Conservation (phyloP, 768 basidiomycete species). For the Termitomyces heimii region DNA sequence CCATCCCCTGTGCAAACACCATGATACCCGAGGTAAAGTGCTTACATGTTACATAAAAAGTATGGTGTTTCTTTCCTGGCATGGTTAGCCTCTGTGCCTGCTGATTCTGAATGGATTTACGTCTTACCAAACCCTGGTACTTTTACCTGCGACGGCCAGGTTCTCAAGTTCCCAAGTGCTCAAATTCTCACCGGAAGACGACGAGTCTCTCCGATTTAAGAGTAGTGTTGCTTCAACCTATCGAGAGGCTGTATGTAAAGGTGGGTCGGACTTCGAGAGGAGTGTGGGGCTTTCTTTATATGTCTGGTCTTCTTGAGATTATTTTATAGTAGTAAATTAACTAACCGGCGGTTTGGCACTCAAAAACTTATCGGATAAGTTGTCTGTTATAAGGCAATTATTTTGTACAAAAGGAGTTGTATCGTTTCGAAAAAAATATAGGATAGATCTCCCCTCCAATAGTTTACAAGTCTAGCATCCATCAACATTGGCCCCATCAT, state of each 20-base stretch:
- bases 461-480: background rate
- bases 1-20: no score
- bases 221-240: background rate
- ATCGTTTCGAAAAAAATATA: background rate
- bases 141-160: background rate
- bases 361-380: background rate
- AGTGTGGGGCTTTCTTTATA: background rate
- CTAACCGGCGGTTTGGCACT: background rate
- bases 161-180: background rate
- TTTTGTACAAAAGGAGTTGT: no score
- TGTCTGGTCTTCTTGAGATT: background rate
- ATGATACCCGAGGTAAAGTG: background rate
- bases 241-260: background rate
- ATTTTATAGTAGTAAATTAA: background rate
- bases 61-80: background rate
- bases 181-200: background rate
- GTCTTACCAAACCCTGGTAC: background rate
- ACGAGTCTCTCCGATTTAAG: background rate
- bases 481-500: no score
- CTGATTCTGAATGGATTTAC: background rate
- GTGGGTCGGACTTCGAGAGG: background rate
- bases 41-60: background rate
- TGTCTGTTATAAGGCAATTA: background rate
- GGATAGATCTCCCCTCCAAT: background rate
- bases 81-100: background rate